Evolutionary conservation across 2,329 filamentous ascomycete genomes (phyloP), one percentile per base, ranked within the genome.

Genomic region (Nigrospora osmanthi): DNA sequence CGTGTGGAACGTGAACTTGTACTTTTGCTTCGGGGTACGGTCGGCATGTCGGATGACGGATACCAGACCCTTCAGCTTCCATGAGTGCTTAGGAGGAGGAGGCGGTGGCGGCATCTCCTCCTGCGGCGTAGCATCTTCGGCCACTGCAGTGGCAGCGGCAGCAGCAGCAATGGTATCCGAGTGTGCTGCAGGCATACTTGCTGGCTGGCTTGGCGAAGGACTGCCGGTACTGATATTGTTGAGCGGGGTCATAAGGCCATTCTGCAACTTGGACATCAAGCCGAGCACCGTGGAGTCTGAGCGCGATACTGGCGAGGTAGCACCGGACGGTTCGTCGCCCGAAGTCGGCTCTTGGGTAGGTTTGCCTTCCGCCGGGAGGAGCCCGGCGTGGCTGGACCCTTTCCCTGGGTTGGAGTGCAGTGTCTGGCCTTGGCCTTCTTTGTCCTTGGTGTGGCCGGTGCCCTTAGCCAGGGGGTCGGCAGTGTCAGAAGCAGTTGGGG

Each of bases 1-100:
- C 0, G 89, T 95, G 60, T 98, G 93, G 57, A 98, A 97, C 0
- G 93, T 98, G 58, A 97, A 98, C 63, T 98, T 98, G 74, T 96
- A 96, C 63, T 98, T 98, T 58, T 98, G 93, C 68, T 98, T 98
- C 3, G 93, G 93, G 1, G 93, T 98, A 46, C 93, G 85, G 67
- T 98, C 93, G 3, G 94, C 94, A 65, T 98, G 93, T 28, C 93
- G 82, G 52, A 98, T 89, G 14, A 98, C 93, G 2, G 90, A 91
- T 1, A 98, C 91, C 68, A 98, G 90, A 12, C 93, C 93, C 67
- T 98, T 98, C 43, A 98, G 72, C 64, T 95, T 97, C 93, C 93
- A 98, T 11, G 93, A 89, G 58, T 95, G 89, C 57, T 96, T 96
- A 0, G 85, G 86, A 1, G 77, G 78, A 3, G 81, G 81, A 3